Conservation (phyloP, 2,329 filamentous ascomycete species). For the Fusarium pseudoanthophilum region DNA sequence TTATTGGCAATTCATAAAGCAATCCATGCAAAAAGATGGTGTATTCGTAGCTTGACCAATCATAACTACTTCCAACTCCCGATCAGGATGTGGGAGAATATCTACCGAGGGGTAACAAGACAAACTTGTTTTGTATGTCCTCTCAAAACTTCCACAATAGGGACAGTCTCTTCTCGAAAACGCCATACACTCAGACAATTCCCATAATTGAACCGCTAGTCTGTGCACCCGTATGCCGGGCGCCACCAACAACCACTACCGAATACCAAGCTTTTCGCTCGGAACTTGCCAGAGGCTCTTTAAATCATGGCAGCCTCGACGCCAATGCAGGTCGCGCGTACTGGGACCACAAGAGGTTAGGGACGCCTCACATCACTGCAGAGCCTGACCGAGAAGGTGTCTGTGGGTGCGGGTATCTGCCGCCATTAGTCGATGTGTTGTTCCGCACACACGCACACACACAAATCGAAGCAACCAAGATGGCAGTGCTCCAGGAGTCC, state of each 20-base stretch:
- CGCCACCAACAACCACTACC: constrained; percentile 30
- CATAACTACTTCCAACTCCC: not conserved
- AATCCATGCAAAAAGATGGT: constrained; percentile 12
- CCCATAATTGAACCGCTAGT: not conserved
- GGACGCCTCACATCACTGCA: not conserved
- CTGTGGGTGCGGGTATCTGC: not conserved
- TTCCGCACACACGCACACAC: not conserved
- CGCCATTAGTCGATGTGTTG: not conserved
- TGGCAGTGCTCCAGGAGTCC: not conserved
- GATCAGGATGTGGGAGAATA: constrained; percentile 8
- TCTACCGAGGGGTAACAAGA: constrained; percentile 3
- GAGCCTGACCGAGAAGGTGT: not conserved
- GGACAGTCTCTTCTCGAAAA: constrained; percentile 17
- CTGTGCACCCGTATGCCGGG: constrained; percentile 7
- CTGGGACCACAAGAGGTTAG: constrained; percentile 11
- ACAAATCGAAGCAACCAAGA: not conserved
- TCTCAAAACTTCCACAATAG: constrained; percentile 25
- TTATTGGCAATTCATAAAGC: constrained; percentile 21
- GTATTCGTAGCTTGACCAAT: constrained; percentile 18
- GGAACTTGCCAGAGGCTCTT: constrained; percentile 24
- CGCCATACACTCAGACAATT: not conserved
- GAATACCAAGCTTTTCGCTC: constrained; percentile 30
- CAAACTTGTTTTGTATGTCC: constrained; percentile 3
- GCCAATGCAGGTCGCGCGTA: constrained; percentile 2
- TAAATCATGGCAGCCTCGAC: not conserved